Evolutionary conservation across 306 rosid genomes (phyloP), one percentile per base, ranked within the genome.

Genomic region (Vigna nakashimae): DNA sequence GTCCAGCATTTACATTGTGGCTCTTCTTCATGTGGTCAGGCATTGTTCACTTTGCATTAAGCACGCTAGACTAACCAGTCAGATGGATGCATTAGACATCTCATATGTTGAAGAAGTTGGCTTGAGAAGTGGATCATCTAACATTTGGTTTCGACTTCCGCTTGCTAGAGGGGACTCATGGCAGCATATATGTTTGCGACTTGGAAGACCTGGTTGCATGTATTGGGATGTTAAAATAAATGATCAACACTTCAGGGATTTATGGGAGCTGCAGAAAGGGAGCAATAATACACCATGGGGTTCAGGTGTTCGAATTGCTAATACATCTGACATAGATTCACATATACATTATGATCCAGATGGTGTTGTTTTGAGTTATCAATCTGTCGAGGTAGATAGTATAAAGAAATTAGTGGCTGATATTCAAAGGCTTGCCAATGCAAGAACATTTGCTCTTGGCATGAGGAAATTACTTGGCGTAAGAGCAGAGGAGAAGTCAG

Each of bases 201-300:
- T 96, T 79, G 99, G 99, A 66, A 91, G 91, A 86, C 97, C 99
- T 22, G 98, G 99, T 80, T 92, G 91, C 87, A 91, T 96, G 93
- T 84, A 84, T 81, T 96, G 99, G 98, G 99, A 96, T 82, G 99
- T 96, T 73, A 96, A 96, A 84, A 96, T 96, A 69, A 89, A 87
- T 74, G 99, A 96, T 56, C 99, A 91, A 84, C 99, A 96, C 79
- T 96, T 92, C 79, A 83, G 89, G 87, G 99, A 96, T 85, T 87
- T 96, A 79, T 96, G 99, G 99, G 97, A 96, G 86, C 97, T 96
- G 86, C 99, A 96, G 81, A 92, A 96, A 78, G 97, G 95, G 81
- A 86, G 90, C 84, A 82, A 81, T 84, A 79, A 66, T 51, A 87
- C 98, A 50, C 91, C 94, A 55, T 96, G 99, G 99, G 98, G 97